Percentiles rank a stretch among this genome's conserved stretches.
Evolutionary conservation across 306 rosid genomes (phyloP).

Genomic region (Vicia villosa): DNA sequence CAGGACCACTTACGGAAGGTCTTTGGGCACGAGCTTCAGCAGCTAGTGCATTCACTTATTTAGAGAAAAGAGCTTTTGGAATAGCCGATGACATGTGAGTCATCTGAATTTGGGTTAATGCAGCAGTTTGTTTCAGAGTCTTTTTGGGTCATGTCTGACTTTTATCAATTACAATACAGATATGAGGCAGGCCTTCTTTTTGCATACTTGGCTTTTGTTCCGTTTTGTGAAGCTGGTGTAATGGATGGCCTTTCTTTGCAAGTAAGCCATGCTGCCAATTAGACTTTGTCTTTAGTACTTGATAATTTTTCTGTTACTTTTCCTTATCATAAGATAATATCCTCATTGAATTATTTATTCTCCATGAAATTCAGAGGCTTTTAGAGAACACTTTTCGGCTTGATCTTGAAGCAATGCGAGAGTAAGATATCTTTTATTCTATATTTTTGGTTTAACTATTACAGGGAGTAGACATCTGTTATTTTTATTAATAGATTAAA

Average conservation of each 20-base stretch:
- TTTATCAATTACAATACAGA: constrained; percentile 52
- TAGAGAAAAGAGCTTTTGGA: constrained; percentile 95
- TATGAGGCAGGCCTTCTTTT: constrained; percentile 93
- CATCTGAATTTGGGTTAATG: constrained; percentile 35
- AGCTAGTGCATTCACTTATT: constrained; percentile 72
- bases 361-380: constrained; percentile 68
- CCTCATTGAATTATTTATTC: constrained; percentile 25
- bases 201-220: constrained; percentile 87
- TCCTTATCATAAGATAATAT: constrained; percentile 24
- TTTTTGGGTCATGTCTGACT: constrained; percentile 19
- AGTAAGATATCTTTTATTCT: constrained; percentile 56
- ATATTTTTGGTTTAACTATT: constrained; percentile 21
- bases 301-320: constrained; percentile 19
- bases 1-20: constrained; percentile 68
- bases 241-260: constrained; percentile 91
- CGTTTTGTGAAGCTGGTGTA: constrained; percentile 85
- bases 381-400: constrained; percentile 90
- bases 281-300: constrained; percentile 8
- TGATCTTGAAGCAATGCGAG: constrained; percentile 76
- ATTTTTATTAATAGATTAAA: not conserved
- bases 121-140: constrained; percentile 34
- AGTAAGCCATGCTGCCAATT: constrained; percentile 50
- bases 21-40: constrained; percentile 86
- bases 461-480: constrained; percentile 1
- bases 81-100: constrained; percentile 92